A percentile compares a stretch with the other conserved stretches of the same genome.
Conservation (phyloP, 164 flowering plant species). For the Tetracentron sinense region DNA sequence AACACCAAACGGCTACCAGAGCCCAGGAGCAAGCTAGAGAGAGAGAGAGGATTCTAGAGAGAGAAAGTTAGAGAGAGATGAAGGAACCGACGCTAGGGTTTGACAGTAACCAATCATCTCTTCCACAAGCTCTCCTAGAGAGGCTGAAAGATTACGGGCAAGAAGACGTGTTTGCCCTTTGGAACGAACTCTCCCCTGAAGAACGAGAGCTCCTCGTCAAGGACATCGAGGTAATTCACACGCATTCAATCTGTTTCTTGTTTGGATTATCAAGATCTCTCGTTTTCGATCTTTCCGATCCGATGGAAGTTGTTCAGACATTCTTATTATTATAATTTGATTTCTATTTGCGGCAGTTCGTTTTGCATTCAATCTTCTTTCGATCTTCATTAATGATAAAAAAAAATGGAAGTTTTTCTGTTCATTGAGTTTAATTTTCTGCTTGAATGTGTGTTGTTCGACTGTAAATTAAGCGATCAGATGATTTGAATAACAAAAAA, state of each 20-base stretch:
- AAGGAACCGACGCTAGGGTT: constrained; percentile 10
- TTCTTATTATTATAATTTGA: neutral
- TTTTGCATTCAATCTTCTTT: neutral
- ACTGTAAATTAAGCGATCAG: neutral
- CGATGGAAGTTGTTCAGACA: neutral
- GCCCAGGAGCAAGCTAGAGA: constrained; percentile 5
- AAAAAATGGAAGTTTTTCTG: neutral
- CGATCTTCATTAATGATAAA: neutral
- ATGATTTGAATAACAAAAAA: neutral
- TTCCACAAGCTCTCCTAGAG: constrained; percentile 78
- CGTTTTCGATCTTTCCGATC: neutral
- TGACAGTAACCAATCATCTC: constrained; percentile 22
- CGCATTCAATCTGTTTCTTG: neutral
- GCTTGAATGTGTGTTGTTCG: neutral
- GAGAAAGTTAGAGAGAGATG: constrained; percentile 20
- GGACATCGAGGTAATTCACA: constrained; percentile 63
- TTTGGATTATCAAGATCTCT: constrained; percentile 1
- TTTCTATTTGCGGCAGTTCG: neutral
- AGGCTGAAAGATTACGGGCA: constrained; percentile 94
- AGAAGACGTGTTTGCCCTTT: constrained; percentile 80
- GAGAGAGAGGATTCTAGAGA: constrained; percentile 4
- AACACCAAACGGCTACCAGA: constrained; percentile 4
- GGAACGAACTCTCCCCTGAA: constrained; percentile 89
- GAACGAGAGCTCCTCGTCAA: constrained; percentile 73
- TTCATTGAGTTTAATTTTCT: neutral